These are phyloP conservation scores for Kluyveromyces wickerhamii DNA, from an alignment of 805 yeast species.

Conservation along the genomic window DNA sequence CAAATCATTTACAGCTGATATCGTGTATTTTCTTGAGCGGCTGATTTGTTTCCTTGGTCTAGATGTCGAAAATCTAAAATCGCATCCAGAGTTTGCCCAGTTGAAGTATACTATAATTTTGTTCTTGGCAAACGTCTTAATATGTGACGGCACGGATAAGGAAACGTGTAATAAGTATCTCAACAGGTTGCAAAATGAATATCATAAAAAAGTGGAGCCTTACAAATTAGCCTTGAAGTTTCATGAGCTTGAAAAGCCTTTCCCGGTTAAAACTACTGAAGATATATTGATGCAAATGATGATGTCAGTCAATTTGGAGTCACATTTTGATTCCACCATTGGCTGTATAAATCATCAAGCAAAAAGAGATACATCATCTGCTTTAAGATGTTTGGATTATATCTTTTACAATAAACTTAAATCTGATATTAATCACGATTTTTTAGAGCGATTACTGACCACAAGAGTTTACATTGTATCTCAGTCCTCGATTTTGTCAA, in stretches of 20 bases:
- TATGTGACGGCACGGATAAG: slow-evolving; percentile 15
- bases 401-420: slow-evolving; percentile 28
- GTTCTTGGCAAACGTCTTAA: slow-evolving; percentile 23
- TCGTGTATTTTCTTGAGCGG: slow-evolving; percentile 14
- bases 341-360: slow-evolving; percentile 27
- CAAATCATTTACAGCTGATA: slow-evolving; percentile 5
- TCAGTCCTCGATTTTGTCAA: slow-evolving; percentile 17
- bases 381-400: slow-evolving; percentile 31
- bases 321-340: slow-evolving; percentile 19
- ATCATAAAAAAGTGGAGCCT: slow-evolving; percentile 26
- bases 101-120: slow-evolving; percentile 20
- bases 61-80: slow-evolving; percentile 9
- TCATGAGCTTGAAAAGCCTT: slow-evolving; percentile 8
- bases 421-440: slow-evolving; percentile 18
- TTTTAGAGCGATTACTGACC: slow-evolving; percentile 26
- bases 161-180: slow-evolving; percentile 13
- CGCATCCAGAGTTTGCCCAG: slow-evolving; percentile 13
- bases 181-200: slow-evolving; percentile 20
- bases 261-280: slow-evolving; percentile 15
- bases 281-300: slow-evolving; percentile 33
- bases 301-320: slow-evolving; percentile 20
- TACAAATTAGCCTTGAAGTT: slow-evolving; percentile 25
- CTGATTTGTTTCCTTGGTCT: slow-evolving; percentile 11
- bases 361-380: slow-evolving; percentile 16
- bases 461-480: slow-evolving; percentile 21